phyloP scores from a whole-genome alignment of 2,329 filamentous ascomycete species.

The Cadophora sp. region DNA sequence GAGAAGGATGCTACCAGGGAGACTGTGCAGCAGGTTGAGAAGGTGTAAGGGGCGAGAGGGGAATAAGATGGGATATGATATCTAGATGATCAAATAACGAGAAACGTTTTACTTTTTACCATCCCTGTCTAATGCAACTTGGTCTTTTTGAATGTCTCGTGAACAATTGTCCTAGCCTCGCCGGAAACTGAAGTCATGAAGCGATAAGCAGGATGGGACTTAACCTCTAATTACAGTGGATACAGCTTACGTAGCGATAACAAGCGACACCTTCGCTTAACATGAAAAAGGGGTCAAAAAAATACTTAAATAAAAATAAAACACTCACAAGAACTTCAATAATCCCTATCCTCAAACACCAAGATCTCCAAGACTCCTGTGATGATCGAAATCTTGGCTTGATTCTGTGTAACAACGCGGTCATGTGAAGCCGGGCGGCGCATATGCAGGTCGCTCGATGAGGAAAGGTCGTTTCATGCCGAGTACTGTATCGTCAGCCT shows the following conservation, averaged over 20 bases:
- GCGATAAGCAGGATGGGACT: not conserved
- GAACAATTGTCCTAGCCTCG: too few species aligned
- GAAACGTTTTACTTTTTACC: not conserved
- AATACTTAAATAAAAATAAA: not conserved
- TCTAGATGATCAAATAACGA: conserved; percentile 8
- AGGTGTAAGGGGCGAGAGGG: conserved; percentile 1
- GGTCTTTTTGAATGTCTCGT: too few species aligned
- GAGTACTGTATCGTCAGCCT: conserved; percentile 1
- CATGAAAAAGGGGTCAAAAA: not conserved
- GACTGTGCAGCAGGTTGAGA: conserved; percentile 34
- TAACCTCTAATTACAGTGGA: not conserved
- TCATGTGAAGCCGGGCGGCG: not conserved
- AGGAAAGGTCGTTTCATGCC: not conserved
- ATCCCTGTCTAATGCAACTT: too few species aligned
- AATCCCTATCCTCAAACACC: too few species aligned
- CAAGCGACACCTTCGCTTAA: not conserved
- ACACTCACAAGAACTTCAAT: too few species aligned
- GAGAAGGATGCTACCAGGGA: conserved; percentile 53
- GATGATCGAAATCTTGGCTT: too few species aligned
- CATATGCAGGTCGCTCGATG: conserved; percentile 5
- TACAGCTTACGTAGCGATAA: not conserved
- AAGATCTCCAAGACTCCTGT: too few species aligned
- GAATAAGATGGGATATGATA: not conserved
- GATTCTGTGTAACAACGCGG: not conserved
- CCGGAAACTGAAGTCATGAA: not conserved